Base-by-base conservation (phyloP, 2,329 filamentous ascomycete species). In the Pseudogymnoascus sp. region DNA sequence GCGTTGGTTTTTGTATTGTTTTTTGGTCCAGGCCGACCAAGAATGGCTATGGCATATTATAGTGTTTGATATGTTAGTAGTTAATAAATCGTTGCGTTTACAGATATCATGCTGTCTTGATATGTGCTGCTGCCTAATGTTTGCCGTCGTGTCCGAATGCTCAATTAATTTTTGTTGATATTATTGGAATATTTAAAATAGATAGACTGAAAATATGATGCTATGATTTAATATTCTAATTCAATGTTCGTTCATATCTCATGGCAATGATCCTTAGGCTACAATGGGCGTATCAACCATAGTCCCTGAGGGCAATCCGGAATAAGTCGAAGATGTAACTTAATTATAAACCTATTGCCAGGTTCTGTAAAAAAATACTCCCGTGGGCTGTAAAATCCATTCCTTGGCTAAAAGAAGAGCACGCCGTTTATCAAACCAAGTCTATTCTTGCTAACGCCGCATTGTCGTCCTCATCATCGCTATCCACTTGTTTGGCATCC, bases 401-500 rank as follows among this genome's bases (percentile, higher is more conserved):
- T 53, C 18, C 28, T 12, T 6, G 8, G n/a, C 47, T 33, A 53
- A 12, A 53, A 18, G 33, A 53, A 15, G 9, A 33, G n/a, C 9
- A 33, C 25, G 1, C 25, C 47, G 47, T 53, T 4, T 53, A 33
- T 53, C 25, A 53, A 33, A 18, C n/a, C 47, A 53, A 33, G 9
- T 71, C 68, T 59, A 72, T 71, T 63, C 67, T 69, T 64, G 66
- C 66, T 53, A 71, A 58, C 36, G 68, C 61, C 22, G 69, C 65
- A 28, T 67, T 65, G 64, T 67, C 68, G 61, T 71, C 68, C 18
- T 69, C 68, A 37, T 60, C 61, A 30, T 65, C 64, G 7, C 58
- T 59, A 37, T 66, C 66, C 33, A 59, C 38, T 14, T 58, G 57
- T 11, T 67, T 64, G 57, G 64, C 65, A 25, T 73, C 71, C n/a